These are phyloP conservation scores for Phaeosphaeria sp. DNA, from an alignment of 2,329 filamentous ascomycete species.

Conservation along the genomic window DNA sequence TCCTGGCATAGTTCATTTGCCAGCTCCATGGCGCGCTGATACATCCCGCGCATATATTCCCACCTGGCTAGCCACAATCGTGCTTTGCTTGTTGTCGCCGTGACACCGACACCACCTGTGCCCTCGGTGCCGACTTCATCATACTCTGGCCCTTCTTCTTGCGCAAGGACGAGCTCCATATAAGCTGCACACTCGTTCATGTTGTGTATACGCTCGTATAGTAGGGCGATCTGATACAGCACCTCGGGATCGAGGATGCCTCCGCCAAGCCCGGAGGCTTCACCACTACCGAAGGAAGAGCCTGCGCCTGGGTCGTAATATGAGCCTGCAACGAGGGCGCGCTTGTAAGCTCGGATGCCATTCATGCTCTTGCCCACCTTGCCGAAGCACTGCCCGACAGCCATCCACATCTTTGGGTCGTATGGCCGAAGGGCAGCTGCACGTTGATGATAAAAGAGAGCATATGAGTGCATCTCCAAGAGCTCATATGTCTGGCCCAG, in stretches of 20 bases:
- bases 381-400: constrained; percentile 88
- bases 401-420: constrained; percentile 99
- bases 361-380: constrained; percentile 88
- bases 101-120: constrained; percentile 77
- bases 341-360: constrained; percentile 93
- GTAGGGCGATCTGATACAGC: constrained; percentile 83
- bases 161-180: constrained; percentile 94
- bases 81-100: constrained; percentile 88
- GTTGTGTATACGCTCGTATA: constrained; percentile 83
- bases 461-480: constrained; percentile 97
- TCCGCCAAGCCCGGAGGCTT: constrained; percentile 52
- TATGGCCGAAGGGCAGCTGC: constrained; percentile 92
- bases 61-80: constrained; percentile 90
- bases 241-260: constrained; percentile 85
- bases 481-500: constrained; percentile 97
- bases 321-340: constrained; percentile 84
- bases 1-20: constrained; percentile 94
- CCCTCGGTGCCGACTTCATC: constrained; percentile 48
- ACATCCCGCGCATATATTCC: constrained; percentile 78
- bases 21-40: constrained; percentile 76
- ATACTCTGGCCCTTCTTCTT: constrained; percentile 74
- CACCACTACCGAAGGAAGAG: constrained; percentile 55
- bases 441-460: constrained; percentile 96
- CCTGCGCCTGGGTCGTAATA: constrained; percentile 74
- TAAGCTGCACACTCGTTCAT: constrained; percentile 84